Conservation (phyloP, 192 early-diverging fungal genomes). For the Pilaira anomala region DNA sequence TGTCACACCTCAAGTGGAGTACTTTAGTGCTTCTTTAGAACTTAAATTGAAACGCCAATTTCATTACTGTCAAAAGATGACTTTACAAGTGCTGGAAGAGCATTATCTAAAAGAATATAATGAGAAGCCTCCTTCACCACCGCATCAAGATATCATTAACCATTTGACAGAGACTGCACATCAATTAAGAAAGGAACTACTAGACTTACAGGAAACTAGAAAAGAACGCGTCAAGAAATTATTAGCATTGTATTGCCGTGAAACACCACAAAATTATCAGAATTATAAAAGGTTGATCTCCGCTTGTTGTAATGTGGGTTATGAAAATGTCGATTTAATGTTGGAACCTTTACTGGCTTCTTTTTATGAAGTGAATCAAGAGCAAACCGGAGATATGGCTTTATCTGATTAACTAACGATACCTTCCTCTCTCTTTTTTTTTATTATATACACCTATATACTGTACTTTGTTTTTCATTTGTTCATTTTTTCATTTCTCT, state of each 20-base stretch:
- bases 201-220: constrained; percentile 25
- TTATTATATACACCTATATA: too few species aligned
- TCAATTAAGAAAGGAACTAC: neutral
- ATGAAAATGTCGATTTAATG: constrained; percentile 60
- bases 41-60: constrained; percentile 30
- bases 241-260: constrained; percentile 34
- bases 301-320: constrained; percentile 58
- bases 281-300: constrained; percentile 67
- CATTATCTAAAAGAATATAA: neutral
- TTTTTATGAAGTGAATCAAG: constrained; percentile 41
- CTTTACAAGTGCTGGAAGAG: neutral
- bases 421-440: too few species aligned
- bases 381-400: neutral
- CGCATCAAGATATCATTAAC: too few species aligned
- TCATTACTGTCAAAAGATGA: constrained; percentile 25
- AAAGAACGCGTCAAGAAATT: constrained; percentile 42
- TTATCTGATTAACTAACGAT: too few species aligned
- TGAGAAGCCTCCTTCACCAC: neutral
- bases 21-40: constrained; percentile 26
- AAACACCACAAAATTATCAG: constrained; percentile 44
- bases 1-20: constrained; percentile 28
- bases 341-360: constrained; percentile 57
- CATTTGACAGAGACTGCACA: too few species aligned
- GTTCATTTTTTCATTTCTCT: too few species aligned
- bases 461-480: too few species aligned